These are phyloP conservation scores for Carex arenaria DNA, from an alignment of 202 grass and related monocot species.

Conservation along the genomic window DNA sequence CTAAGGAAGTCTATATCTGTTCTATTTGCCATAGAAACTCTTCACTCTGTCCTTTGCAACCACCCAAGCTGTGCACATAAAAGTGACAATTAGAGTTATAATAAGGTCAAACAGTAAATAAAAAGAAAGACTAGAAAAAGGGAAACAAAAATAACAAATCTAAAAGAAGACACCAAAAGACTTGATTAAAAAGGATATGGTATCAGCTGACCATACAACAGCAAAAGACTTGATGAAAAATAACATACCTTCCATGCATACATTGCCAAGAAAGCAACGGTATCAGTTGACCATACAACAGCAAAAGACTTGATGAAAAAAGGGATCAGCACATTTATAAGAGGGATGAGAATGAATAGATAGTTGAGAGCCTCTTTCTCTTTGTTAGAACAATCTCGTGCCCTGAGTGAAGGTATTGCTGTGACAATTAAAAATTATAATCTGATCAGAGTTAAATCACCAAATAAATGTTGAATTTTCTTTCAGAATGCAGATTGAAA, in stretches of 20 bases:
- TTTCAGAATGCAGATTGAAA: neutral
- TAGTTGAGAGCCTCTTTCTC: slow-evolving; percentile 99
- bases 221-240: too few relatives aligned
- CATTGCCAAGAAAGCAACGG: slow-evolving; percentile 73
- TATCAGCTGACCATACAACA: too few relatives aligned
- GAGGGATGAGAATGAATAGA: slow-evolving; percentile 78
- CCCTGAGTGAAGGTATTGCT: slow-evolving; percentile 96
- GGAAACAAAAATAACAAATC: neutral
- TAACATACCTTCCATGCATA: slow-evolving; percentile 87
- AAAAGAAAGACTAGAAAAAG: neutral
- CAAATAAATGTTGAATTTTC: neutral
- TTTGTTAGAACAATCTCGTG: slow-evolving; percentile 91
- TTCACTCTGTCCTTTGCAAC: slow-evolving; percentile 62
- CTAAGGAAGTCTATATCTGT: neutral
- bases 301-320: slow-evolving; percentile 88
- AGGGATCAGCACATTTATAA: slow-evolving; percentile 81
- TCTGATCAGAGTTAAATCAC: neutral
- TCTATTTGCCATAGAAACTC: neutral
- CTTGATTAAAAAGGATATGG: too few relatives aligned
- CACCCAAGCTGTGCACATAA: slow-evolving; percentile 66
- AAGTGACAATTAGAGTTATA: neutral
- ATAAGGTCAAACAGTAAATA: slow-evolving; percentile 21
- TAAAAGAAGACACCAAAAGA: neutral
- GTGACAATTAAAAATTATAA: slow-evolving; percentile 17
- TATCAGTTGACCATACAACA: slow-evolving; percentile 94